These are phyloP conservation scores for Metschnikowia lachancei DNA, from an alignment of 805 yeast species.

Conservation along the genomic window DNA sequence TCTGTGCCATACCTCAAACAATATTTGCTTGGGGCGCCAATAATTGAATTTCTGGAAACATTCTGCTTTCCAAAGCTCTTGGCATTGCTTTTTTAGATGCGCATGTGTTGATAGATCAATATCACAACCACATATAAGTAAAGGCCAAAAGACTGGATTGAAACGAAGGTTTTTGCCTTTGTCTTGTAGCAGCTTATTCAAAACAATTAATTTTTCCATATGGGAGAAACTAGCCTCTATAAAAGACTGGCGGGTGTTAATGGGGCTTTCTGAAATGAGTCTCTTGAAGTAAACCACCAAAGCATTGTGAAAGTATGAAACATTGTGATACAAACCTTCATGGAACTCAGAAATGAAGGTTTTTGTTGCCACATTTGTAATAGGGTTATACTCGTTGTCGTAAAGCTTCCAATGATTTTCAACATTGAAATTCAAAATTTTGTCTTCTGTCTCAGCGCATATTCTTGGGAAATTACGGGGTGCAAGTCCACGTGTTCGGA, in stretches of 20 bases:
- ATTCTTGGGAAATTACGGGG: conserved; percentile 56
- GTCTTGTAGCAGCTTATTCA: conserved; percentile 14
- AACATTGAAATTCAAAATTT: conserved; percentile 45
- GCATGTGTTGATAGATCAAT: conserved; percentile 23
- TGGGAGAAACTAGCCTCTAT: conserved; percentile 36
- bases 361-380: conserved; percentile 16
- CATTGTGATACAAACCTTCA: conserved; percentile 38
- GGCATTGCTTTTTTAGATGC: conserved; percentile 31
- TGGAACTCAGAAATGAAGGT: conserved; percentile 39
- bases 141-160: conserved; percentile 48
- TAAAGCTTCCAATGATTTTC: conserved; percentile 42
- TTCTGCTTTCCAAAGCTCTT: conserved; percentile 31
- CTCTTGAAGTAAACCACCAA: conserved; percentile 45
- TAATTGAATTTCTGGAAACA: conserved; percentile 33
- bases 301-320: conserved; percentile 41
- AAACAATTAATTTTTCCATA: conserved; percentile 26
- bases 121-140: conserved; percentile 39
- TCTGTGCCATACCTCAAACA: conserved; percentile 51
- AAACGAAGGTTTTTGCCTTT: conserved; percentile 22
- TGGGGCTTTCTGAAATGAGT: conserved; percentile 43
- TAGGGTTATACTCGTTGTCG: conserved; percentile 20
- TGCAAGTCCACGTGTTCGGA: conserved; percentile 34
- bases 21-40: conserved; percentile 56
- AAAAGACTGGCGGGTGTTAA: conserved; percentile 33
- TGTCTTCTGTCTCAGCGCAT: conserved; percentile 55